Evolutionary conservation across 2,329 filamentous ascomycete species (phyloP).

Genomic region (Penicillium paneum): DNA sequence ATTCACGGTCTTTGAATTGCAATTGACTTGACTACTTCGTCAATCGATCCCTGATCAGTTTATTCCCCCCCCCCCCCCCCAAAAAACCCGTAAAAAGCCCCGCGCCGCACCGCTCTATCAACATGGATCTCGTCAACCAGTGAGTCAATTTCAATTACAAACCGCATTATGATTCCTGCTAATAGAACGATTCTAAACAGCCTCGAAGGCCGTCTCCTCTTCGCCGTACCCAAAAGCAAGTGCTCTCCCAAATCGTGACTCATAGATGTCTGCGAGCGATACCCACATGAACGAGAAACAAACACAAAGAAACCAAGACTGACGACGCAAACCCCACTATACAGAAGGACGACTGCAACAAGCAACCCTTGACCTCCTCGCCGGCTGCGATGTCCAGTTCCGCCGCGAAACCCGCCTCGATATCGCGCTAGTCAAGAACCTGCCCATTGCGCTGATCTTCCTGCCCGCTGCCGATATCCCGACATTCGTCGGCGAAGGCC

Average conservation of each 20-base stretch:
- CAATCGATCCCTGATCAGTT: background rate
- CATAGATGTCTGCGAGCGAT: slow-evolving; percentile 13
- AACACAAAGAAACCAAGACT: slow-evolving; percentile 8
- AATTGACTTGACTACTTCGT: slow-evolving; percentile 8
- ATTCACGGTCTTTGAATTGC: background rate
- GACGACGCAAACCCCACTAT: slow-evolving; percentile 17
- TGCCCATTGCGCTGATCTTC: slow-evolving; percentile 92
- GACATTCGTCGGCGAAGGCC: slow-evolving; percentile 92
- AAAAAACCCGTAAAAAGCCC: background rate
- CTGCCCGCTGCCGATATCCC: slow-evolving; percentile 96
- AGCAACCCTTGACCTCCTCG: slow-evolving; percentile 81
- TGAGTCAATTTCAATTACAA: slow-evolving; percentile 38
- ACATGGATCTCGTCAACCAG: slow-evolving; percentile 63
- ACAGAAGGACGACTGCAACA: slow-evolving; percentile 90
- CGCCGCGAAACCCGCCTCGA: slow-evolving; percentile 91
- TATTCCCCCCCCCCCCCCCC: background rate
- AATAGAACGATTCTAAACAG: slow-evolving; percentile 49
- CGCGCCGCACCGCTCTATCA: slow-evolving; percentile 25
- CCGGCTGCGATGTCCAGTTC: slow-evolving; percentile 95
- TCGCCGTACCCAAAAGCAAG: slow-evolving; percentile 97
- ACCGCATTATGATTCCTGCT: background rate
- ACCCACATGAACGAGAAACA: slow-evolving; percentile 2
- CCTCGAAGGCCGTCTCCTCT: slow-evolving; percentile 87
- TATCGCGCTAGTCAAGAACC: slow-evolving; percentile 96
- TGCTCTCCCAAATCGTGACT: slow-evolving; percentile 31